phyloP scores from a whole-genome alignment of 139 green algal species.

The Zygnema cylindricum region DNA sequence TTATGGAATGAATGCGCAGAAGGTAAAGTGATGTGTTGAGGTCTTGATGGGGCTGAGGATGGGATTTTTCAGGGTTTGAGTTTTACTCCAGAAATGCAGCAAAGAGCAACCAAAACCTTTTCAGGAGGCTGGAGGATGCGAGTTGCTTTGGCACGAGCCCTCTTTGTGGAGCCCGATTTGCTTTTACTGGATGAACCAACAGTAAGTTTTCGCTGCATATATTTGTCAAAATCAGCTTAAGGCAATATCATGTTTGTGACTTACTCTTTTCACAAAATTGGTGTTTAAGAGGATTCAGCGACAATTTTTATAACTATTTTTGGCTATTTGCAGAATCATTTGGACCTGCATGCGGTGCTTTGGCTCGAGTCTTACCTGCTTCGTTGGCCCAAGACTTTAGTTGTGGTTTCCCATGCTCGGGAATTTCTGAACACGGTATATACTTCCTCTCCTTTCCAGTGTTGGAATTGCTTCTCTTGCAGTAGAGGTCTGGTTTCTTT shows the following conservation, averaged over 20 bases:
- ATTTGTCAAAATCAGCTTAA: constrained; percentile 70
- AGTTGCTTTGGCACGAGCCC: constrained; percentile 65
- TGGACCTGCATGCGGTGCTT: constrained; percentile 69
- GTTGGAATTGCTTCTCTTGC: background rate
- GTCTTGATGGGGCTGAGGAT: background rate
- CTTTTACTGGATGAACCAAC: constrained; percentile 73
- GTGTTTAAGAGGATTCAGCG: too few relatives aligned
- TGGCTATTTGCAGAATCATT: constrained; percentile 66
- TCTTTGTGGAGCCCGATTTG: constrained; percentile 70
- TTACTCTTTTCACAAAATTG: too few relatives aligned
- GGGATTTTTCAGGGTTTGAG: constrained; percentile 49
- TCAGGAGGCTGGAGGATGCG: constrained; percentile 70
- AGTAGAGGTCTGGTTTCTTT: too few relatives aligned
- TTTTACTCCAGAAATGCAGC: constrained; percentile 50
- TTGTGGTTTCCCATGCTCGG: constrained; percentile 97
- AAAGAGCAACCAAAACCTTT: constrained; percentile 40
- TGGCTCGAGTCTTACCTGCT: constrained; percentile 69
- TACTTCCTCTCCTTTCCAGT: background rate
- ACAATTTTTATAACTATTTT: too few relatives aligned
- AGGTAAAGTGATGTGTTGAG: background rate
- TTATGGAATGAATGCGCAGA: background rate
- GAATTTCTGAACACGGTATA: constrained; percentile 98
- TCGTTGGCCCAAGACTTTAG: constrained; percentile 74
- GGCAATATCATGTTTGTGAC: too few relatives aligned
- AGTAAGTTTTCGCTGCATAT: constrained; percentile 42